Conservation (phyloP, 2,329 filamentous ascomycete genomes). For the Fusarium agapanthi region DNA sequence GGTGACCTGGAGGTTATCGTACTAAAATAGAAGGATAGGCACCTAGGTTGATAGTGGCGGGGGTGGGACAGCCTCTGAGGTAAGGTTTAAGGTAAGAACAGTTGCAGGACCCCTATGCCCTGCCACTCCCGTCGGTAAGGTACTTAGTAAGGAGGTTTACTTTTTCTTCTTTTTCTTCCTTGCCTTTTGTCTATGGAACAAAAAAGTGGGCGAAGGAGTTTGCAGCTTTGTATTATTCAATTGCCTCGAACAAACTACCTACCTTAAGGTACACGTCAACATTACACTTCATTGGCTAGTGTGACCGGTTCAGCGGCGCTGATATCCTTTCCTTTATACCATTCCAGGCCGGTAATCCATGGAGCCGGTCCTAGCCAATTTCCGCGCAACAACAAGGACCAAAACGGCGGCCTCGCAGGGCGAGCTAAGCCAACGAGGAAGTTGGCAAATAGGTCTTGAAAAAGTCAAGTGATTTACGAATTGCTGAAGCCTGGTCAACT, state of each 20-base stretch:
- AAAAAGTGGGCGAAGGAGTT: neutral
- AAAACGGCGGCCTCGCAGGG: conserved; percentile 35
- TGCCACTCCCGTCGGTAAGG: conserved; percentile 12
- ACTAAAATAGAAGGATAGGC: conserved; percentile 36
- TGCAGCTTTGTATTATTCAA: neutral
- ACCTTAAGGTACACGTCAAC: neutral
- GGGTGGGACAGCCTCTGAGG: conserved; percentile 40
- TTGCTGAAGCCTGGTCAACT: neutral
- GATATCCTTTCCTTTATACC: neutral
- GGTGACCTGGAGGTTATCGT: conserved; percentile 9
- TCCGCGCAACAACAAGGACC: conserved; percentile 10
- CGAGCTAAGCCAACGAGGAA: conserved; percentile 39
- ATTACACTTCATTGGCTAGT: neutral
- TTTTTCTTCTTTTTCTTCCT: neutral
- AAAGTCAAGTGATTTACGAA: conserved; percentile 2
- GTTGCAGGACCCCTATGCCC: conserved; percentile 19
- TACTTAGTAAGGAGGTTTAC: neutral
- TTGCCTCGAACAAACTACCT: neutral
- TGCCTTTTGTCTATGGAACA: neutral
- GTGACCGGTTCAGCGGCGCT: conserved; percentile 18
- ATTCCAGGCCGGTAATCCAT: neutral
- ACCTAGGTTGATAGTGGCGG: conserved; percentile 36
- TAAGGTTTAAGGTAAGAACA: conserved; percentile 15
- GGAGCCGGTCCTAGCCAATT: conserved; percentile 20
- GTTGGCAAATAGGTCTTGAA: conserved; percentile 8